Evolutionary conservation across 306 rosid genomes (phyloP).

Genomic region (Rosa lucieae): DNA sequence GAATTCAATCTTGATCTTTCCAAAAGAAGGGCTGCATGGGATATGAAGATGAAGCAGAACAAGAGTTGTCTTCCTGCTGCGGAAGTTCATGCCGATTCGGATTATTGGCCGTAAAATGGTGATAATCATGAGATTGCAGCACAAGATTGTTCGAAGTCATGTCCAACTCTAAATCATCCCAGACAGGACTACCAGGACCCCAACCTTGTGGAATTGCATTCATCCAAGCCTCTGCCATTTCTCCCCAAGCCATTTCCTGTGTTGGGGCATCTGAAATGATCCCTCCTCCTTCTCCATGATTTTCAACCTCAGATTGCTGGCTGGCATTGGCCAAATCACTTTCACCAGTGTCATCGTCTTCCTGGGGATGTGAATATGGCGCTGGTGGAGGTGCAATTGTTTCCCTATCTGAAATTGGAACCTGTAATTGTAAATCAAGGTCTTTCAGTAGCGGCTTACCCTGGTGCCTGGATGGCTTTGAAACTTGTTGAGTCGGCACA

Average conservation of each 20-base stretch:
- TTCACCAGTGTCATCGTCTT: constrained; percentile 31
- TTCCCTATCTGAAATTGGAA: constrained; percentile 19
- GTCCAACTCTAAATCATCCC: constrained; percentile 79
- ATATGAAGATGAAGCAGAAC: constrained; percentile 41
- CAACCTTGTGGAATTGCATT: constrained; percentile 82
- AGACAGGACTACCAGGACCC: constrained; percentile 94
- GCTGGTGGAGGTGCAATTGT: constrained; percentile 21
- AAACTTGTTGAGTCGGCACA: constrained; percentile 17
- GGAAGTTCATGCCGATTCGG: constrained; percentile 32
- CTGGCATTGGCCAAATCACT: constrained; percentile 39
- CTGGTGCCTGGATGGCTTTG: constrained; percentile 19
- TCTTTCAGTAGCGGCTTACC: constrained; percentile 13
- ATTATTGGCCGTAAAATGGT: constrained; percentile 38
- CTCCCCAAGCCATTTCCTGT: constrained; percentile 82
- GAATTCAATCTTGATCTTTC: constrained; percentile 52
- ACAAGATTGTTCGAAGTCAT: constrained; percentile 49
- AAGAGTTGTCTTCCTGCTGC: constrained; percentile 39
- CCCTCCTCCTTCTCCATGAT: constrained; percentile 16
- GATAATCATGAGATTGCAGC: constrained; percentile 40
- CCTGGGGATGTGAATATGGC: constrained; percentile 16
- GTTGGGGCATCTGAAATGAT: constrained; percentile 32
- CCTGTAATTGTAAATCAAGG: constrained; percentile 4
- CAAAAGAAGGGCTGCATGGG: constrained; percentile 55
- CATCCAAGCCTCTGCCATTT: constrained; percentile 82
- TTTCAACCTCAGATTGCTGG: constrained; percentile 32